Conservation (phyloP, 1,284 basidiomycete genomes). For the Austropuccinia psidii region DNA sequence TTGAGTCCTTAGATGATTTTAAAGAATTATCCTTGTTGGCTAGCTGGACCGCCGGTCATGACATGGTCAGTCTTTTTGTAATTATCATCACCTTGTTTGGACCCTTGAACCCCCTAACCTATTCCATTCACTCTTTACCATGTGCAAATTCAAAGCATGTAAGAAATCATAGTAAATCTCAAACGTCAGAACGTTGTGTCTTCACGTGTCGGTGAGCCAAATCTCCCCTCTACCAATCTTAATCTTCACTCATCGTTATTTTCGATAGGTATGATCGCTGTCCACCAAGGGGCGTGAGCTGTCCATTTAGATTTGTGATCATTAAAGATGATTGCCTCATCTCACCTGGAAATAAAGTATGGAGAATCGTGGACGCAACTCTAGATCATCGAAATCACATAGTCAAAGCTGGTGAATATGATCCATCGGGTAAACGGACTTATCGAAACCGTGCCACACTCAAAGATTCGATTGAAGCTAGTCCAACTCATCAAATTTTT, state of each 20-base stretch:
- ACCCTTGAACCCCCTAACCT: background rate
- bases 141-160: conserved; percentile 1
- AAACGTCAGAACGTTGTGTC: conserved; percentile 7
- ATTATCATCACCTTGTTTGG: background rate
- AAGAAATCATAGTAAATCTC: conserved; percentile 4
- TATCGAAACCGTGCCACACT: background rate
- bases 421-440: conserved; percentile 1
- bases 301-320: conserved; percentile 17
- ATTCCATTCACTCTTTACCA: no score
- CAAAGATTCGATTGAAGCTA: background rate
- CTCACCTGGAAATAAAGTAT: background rate
- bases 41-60: conserved; percentile 27
- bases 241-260: background rate
- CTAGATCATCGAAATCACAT: conserved; percentile 16
- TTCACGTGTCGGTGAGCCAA: conserved; percentile 20
- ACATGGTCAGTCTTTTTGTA: conserved; percentile 9
- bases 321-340: background rate
- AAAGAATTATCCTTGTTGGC: conserved; percentile 26
- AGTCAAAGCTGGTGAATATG: background rate
- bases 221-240: background rate
- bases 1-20: background rate
- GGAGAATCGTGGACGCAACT: background rate
- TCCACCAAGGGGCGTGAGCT: conserved; percentile 19
- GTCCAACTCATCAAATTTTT: no score
- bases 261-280: conserved; percentile 17